Evolutionary conservation across 1,139 yeast genomes (phyloP), one percentile per base, ranked within the genome.

Genomic region (Candida sp.): DNA sequence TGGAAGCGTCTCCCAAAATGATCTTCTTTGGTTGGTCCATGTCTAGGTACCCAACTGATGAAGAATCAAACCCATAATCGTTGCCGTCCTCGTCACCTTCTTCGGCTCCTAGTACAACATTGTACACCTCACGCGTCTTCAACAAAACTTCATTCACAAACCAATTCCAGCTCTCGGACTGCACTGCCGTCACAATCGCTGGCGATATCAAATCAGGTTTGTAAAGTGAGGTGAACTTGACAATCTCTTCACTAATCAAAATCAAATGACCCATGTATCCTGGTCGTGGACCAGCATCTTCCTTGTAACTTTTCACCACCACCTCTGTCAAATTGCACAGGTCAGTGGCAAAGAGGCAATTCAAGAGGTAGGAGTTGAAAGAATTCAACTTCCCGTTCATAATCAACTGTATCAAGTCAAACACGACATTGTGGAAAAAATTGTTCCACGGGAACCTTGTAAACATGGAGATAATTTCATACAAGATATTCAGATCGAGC

Each of bases 251-350:
- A 62, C 81, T 75, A 12, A 77, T 73, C 12, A 78, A 63, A 31
- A 77, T 74, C 48, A 78, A 61, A 57, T 78, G 83, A 1, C 83
- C 83, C 72, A 77, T 70, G 54, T 76, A 77, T 0, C 82, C 83
- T 0, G 82, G 81, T 37, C 80, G 60, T 2, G 77, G 72, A 2
- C 63, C 67, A 25, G 47, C 48, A 2, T 60, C 59, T 11, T 42
- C 59, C 5, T 58, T 54, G 55, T 74, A 75, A 3, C 76, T 62
- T 17, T 59, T 54, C 5, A 70, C 71, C 17, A 78, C 75, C 30
- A 76, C 53, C 3, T 65, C 63, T 2, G 78, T 69, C 52, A 78
- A 66, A 53, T 69, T 61, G 46, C 76, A 69, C 33, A 63, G 58
- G 6, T 66, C 66, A 17, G 17, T 17, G 17, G 17, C 17, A 17